Conservation (phyloP, 768 basidiomycete species). For the Pleurotus ostreatus region DNA sequence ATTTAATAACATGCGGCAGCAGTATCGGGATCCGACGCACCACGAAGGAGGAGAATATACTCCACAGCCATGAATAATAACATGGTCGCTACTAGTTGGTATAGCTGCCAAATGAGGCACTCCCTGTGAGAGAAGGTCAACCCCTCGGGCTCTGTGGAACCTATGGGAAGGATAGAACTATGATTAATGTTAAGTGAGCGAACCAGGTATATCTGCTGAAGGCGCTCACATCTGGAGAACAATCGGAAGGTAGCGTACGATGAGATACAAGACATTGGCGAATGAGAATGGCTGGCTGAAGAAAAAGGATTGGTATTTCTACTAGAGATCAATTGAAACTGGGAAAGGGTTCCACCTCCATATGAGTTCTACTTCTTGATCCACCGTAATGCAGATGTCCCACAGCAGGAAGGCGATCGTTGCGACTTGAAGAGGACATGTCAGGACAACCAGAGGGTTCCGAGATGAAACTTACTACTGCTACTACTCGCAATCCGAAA, state of each 20-base stretch:
- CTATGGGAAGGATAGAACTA: conserved; percentile 31
- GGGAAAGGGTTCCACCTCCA: conserved; percentile 7
- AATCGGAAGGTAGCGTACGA: conserved; percentile 8
- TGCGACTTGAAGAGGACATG: background rate
- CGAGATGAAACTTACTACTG: background rate
- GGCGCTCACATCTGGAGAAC: conserved; percentile 1
- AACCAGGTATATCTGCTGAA: background rate
- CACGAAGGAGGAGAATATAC: conserved; percentile 4
- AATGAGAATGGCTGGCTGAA: conserved; percentile 2
- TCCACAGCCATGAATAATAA: conserved; percentile 4
- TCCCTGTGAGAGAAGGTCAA: conserved; percentile 23
- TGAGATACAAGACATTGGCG: conserved; percentile 8
- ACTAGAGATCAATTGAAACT: background rate
- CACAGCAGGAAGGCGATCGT: conserved; percentile 6
- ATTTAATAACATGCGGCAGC: background rate
- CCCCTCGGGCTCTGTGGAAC: conserved; percentile 27
- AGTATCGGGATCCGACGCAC: background rate
- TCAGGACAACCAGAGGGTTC: background rate
- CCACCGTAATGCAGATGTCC: conserved; percentile 13
- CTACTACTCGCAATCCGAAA: background rate
- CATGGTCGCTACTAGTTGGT: conserved; percentile 1
- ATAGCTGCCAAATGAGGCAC: conserved; percentile 6
- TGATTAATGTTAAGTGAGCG: background rate
- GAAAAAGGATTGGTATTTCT: background rate
- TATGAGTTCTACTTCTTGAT: conserved; percentile 7